Conservation (phyloP, 2,329 filamentous ascomycete species). For the Talaromyces sp. region DNA sequence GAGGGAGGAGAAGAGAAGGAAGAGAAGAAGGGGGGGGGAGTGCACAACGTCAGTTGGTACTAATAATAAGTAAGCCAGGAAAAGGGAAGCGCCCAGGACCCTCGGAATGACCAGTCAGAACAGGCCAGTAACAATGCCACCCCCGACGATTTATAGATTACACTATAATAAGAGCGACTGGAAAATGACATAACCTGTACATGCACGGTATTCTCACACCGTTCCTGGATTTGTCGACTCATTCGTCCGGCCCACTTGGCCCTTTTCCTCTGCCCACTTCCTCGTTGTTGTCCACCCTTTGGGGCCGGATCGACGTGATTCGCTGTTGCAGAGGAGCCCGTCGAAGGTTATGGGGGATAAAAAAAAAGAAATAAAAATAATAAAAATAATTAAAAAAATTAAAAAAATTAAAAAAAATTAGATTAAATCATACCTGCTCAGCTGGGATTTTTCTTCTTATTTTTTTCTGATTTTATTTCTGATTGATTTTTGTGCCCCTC, state of each 20-base stretch:
- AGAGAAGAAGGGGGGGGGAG: slow-evolving; percentile 15
- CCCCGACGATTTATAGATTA: background rate
- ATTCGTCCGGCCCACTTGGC: background rate
- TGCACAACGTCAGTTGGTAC: slow-evolving; percentile 25
- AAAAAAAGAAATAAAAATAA: background rate
- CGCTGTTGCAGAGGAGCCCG: background rate
- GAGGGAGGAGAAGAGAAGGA: slow-evolving; percentile 25
- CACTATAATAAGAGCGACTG: no score
- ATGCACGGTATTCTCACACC: no score
- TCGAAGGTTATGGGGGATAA: background rate
- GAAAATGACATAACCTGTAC: slow-evolving; percentile 4
- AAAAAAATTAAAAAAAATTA: background rate
- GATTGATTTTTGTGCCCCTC: background rate
- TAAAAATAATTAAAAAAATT: background rate
- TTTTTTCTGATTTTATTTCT: background rate
- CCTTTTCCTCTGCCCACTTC: background rate
- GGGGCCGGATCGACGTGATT: slow-evolving; percentile 2
- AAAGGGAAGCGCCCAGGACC: slow-evolving; percentile 10
- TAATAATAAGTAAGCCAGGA: slow-evolving; percentile 14
- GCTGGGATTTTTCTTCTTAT: background rate
- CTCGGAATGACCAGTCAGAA: slow-evolving; percentile 3
- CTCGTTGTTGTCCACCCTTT: background rate
- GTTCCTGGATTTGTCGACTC: background rate
- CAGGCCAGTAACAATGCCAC: background rate
- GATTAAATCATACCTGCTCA: background rate